Evolutionary conservation across 2,329 filamentous ascomycete species (phyloP).

Genomic region (Fusarium xyrophilum): DNA sequence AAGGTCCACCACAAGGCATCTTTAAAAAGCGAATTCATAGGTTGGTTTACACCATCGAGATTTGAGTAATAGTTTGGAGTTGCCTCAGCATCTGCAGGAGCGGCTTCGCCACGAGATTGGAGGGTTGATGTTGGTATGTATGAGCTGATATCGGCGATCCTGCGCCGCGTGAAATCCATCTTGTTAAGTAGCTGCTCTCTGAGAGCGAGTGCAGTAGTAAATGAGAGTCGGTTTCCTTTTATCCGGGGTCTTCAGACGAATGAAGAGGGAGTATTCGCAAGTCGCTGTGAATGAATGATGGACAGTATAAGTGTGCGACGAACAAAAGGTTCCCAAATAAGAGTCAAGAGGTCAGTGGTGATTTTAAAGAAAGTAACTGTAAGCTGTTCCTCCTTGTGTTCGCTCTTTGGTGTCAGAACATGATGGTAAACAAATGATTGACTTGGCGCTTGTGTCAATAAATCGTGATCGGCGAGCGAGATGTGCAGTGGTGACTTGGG

Average conservation of each 20-base stretch:
- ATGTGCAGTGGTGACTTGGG: conserved; percentile 20
- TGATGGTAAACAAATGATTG: conserved; percentile 21
- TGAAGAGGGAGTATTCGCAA: conserved; percentile 14
- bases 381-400: conserved; percentile 34
- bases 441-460: conserved; percentile 19
- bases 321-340: conserved; percentile 19
- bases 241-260: conserved; percentile 8
- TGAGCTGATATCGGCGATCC: conserved; percentile 43
- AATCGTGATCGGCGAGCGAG: conserved; percentile 22
- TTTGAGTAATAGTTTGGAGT: conserved; percentile 63
- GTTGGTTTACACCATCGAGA: conserved; percentile 67
- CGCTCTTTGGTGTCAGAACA: conserved; percentile 35
- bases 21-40: conserved; percentile 63
- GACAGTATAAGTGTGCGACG: conserved; percentile 8
- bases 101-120: conserved; percentile 40
- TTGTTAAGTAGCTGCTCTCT: conserved; percentile 21
- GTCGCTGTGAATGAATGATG: conserved; percentile 16
- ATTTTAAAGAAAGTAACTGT: conserved; percentile 31
- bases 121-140: conserved; percentile 45
- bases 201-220: conserved; percentile 18
- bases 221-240: conserved; percentile 14
- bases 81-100: conserved; percentile 44
- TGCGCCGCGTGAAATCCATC: conserved; percentile 47
- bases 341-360: conserved; percentile 9
- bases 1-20: conserved; percentile 67